Evolutionary conservation across 768 basidiomycete genomes (phyloP), one percentile per base, ranked within the genome.

Genomic region (Naganishia vishniacii): DNA sequence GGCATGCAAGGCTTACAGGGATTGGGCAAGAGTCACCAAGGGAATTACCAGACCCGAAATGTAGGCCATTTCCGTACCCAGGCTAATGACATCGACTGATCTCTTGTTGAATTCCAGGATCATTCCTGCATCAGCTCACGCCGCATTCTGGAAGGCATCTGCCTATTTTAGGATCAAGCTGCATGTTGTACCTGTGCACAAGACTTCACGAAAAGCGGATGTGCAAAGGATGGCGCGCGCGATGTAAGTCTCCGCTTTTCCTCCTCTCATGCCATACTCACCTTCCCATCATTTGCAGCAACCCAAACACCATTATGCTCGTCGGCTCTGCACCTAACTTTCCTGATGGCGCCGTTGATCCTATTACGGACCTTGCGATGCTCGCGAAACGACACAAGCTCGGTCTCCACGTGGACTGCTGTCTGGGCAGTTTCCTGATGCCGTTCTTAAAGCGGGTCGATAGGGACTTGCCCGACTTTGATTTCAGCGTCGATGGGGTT

Each of bases 391-490:
- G 79, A 68, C 78, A 92, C 74, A 86, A 87, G 18, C 81, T 93
- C 61, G 91, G 92, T 7, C 78, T 97, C 26, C 94, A 95, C 73
- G 92, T 97, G 64, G 93, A 95, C 70, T 93, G 91, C 74, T 97
- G 93, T 75, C 81, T 97, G 11, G 93, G 92, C 2, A 88, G 87
- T 51, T 95, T 98, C 78, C 87, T 97, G 68, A 83, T 97, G 65
- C 92, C 94, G 0, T 99, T 89, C 82, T 81, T 99, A 49, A 88
- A 91, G 71, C 83, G 68, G 69, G 73, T 13, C 74, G 77, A 26
- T 47, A 40, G 31, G 8, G 29, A 25, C 61, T 79, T 88, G 25
- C 77, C 81, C 40, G 86, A 84, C 0, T 98, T 97, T 73, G 94
- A 98, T 78, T 99, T 99, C 77, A 80, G 85, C 23, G 86, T 97